Percentiles rank a stretch among this genome's conserved stretches.
These are phyloP conservation scores for Verticillium isaacii DNA, from an alignment of 2,329 filamentous ascomycete genomes.

Conservation along the genomic window DNA sequence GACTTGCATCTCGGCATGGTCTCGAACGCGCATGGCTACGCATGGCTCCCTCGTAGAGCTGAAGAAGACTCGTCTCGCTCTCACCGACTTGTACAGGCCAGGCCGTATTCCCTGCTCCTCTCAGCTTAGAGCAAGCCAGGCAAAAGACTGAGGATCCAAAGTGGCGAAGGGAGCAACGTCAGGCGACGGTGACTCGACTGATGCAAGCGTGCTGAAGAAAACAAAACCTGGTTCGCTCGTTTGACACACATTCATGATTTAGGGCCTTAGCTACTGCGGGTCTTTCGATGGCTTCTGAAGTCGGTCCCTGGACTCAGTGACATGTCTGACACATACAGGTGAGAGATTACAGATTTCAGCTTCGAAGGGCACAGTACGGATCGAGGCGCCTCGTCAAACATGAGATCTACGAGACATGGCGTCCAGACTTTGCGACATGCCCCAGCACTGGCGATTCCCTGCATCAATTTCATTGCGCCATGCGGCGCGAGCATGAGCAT, in stretches of 20 bases:
- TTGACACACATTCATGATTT: neutral
- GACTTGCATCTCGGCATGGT: neutral
- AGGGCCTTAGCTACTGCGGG: neutral
- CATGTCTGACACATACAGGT: neutral
- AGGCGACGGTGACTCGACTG: neutral
- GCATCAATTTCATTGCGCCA: neutral
- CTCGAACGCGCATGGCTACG: neutral
- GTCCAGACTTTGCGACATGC: neutral
- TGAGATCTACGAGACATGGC: neutral
- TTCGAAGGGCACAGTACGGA: neutral
- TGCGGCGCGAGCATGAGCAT: neutral
- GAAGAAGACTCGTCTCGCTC: neutral
- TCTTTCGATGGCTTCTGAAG: neutral
- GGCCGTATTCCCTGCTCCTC: neutral
- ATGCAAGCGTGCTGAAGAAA: neutral
- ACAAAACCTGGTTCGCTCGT: neutral
- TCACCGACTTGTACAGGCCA: neutral
- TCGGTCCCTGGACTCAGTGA: neutral
- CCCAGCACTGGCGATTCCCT: neutral
- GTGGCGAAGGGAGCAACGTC: neutral
- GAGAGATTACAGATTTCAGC: neutral
- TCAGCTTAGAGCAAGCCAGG: neutral
- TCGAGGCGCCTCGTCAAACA: neutral
- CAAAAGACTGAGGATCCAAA: neutral
- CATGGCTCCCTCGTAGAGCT: neutral